A percentile compares a stretch with the other conserved stretches of the same genome.
These are phyloP conservation scores for Solanum peruvianum DNA, from an alignment of 257 asterid species.

Conservation along the genomic window DNA sequence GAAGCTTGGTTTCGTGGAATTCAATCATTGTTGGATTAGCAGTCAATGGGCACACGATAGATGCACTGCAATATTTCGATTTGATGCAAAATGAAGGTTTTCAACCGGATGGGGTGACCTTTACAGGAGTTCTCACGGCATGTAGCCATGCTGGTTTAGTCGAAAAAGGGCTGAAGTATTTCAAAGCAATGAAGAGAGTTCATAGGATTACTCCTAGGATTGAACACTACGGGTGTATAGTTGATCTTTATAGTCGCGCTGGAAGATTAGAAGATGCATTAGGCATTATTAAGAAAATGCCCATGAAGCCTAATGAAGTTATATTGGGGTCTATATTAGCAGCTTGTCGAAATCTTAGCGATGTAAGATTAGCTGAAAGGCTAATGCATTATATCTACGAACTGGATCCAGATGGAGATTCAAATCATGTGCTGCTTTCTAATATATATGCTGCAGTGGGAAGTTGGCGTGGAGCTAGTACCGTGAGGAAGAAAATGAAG, in stretches of 20 bases:
- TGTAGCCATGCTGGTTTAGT: constrained; percentile 77
- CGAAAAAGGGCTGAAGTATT: constrained; percentile 32
- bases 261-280: constrained; percentile 65
- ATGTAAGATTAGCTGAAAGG: constrained; percentile 41
- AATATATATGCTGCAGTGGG: constrained; percentile 59
- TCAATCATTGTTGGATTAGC: constrained; percentile 68
- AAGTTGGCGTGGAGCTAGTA: constrained; percentile 67
- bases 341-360: constrained; percentile 42
- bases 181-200: constrained; percentile 28
- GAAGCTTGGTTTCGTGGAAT: constrained; percentile 75
- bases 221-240: constrained; percentile 75
- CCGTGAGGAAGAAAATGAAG: constrained; percentile 73
- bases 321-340: constrained; percentile 61
- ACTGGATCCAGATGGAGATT: constrained; percentile 48
- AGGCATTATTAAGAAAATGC: constrained; percentile 38
- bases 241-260: constrained; percentile 61
- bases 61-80: constrained; percentile 38
- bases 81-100: constrained; percentile 39
- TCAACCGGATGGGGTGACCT: constrained; percentile 61
- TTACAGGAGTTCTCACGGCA: constrained; percentile 72
- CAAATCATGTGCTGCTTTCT: constrained; percentile 46
- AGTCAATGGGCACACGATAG: constrained; percentile 41
- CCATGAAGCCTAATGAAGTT: constrained; percentile 59
- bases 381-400: constrained; percentile 31
- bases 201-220: constrained; percentile 44